Base-by-base conservation (phyloP, 2,329 filamentous ascomycete species). In the Dactylonectria estremocensis region DNA sequence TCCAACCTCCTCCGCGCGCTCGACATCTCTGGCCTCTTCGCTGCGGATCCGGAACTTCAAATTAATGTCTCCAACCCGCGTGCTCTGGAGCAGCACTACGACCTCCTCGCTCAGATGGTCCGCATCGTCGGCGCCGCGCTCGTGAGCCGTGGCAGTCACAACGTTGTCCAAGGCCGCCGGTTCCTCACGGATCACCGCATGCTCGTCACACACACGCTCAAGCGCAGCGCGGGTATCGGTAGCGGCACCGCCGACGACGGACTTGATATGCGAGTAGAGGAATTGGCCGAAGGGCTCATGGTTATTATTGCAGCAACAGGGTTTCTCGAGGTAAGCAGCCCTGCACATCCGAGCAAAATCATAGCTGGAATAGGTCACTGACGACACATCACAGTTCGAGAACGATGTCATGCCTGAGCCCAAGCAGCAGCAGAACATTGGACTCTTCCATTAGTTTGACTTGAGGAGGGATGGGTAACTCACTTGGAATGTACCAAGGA, bases 1-100 rank as follows among this genome's bases (percentile, higher is more conserved):
- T 93, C 94, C 9, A 95, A 95, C 69, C 87, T 99, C 5, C 95
- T 99, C 83, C 89, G 91, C 50, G 88, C 93, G 0, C 84, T 98
- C 31, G 92, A 93, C 69, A 89, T 92, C 63, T 97, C 95, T 1
- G 90, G 91, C n/a, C 87, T 98, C 22, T 99, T 98, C 79, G 86
- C 91, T 9, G 93, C 93, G 13, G 96, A 99, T 79, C 96, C 96
- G 1, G 96, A 99, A 80, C 90, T 99, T 61, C 95, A 97, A 67
- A 90, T 95, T 81, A 90, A 93, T 72, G 88, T 91, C 62, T 87
- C 91, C 61, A 91, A 94, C 73, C 84, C 89, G 3, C 86, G 88
- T 65, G 92, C 94, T 3, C 86, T 97, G 20, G 89, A 91, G 70
- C 92, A 91, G 76, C 97, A 97, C 82, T 98, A 97, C 81, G 88